Evolutionary conservation across 2,329 filamentous ascomycete genomes (phyloP), one percentile per base, ranked within the genome.

Genomic region (Didymosphaeria variabile): DNA sequence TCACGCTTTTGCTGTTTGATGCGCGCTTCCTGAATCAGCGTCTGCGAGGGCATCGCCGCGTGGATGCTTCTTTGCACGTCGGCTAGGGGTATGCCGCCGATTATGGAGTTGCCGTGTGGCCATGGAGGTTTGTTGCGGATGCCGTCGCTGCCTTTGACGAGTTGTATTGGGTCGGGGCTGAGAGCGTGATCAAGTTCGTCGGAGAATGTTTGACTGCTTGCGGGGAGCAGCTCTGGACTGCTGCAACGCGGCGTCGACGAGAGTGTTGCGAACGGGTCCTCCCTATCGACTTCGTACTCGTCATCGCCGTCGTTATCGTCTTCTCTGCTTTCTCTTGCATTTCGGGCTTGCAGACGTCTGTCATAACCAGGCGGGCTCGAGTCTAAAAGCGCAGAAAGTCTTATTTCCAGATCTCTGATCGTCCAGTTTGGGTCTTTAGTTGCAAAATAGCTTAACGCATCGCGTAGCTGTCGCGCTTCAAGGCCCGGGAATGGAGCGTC

Each of bases 71-170:
- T 10, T 17, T 44, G 36, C 8, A 44, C 23, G 51, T 15, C 6
- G 3, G 34, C 15, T 7, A 54, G 5, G 21, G 21, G 21, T 21
- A 17, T 12, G 21, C 23, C 36, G 21, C 36, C 36, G 51, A 31
- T 17, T 10, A 54, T 29, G 36, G 36, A 32, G 51, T 42, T 29
- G 36, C 12, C 9, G 34, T 31, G 34, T 29, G 13, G 32, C 5
- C 19, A 21, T 5, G 32, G n/a, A 17, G 2, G 12, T 21, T 23
- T 29, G 51, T 54, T 21, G 23, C 36, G 51, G 15, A 54, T 19
- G 21, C 51, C 51, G 21, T 54, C 51, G 13, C 51, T 54, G 19
- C 51, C 23, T 44, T 42, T 44, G 9, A 29, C 15, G 12, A 54
- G 51, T 9, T 29, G 13, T 1, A 4, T 6, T 12, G 51, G 36